Evolutionary conservation across 1,139 yeast genomes (phyloP).

Genomic region (Pneumocystis carinii): DNA sequence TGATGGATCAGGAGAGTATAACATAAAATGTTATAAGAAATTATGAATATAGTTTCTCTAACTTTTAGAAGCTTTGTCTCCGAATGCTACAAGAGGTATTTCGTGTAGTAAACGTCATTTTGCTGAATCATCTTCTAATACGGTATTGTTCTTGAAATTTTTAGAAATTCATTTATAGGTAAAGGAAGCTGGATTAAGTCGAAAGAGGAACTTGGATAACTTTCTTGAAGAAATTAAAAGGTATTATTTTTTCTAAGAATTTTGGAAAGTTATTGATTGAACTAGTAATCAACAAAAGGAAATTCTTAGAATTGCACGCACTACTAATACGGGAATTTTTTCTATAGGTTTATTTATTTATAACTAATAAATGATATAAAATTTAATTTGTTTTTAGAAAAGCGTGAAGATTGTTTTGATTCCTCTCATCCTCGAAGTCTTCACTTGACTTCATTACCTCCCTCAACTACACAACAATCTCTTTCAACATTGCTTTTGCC

Average conservation of each 20-base stretch:
- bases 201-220: background rate
- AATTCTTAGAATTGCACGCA: background rate
- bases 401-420: background rate
- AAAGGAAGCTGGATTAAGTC: background rate
- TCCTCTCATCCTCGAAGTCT: background rate
- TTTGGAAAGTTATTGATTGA: background rate
- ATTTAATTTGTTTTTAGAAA: background rate
- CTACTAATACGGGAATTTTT: background rate
- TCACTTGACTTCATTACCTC: constrained; percentile 1
- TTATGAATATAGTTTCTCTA: background rate
- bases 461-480: background rate
- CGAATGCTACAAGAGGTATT: background rate
- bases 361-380: background rate
- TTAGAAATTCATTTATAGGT: background rate
- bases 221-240: constrained; percentile 2
- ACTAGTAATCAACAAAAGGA: background rate
- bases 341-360: background rate
- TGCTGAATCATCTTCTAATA: background rate
- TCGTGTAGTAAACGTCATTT: constrained; percentile 2
- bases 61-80: background rate
- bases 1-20: background rate
- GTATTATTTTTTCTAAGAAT: background rate
- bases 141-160: background rate
- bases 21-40: background rate
- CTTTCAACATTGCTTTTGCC: background rate